Evolutionary conservation across 129 eudicot genomes (phyloP).

Genomic region (Helianthus tuberosus): DNA sequence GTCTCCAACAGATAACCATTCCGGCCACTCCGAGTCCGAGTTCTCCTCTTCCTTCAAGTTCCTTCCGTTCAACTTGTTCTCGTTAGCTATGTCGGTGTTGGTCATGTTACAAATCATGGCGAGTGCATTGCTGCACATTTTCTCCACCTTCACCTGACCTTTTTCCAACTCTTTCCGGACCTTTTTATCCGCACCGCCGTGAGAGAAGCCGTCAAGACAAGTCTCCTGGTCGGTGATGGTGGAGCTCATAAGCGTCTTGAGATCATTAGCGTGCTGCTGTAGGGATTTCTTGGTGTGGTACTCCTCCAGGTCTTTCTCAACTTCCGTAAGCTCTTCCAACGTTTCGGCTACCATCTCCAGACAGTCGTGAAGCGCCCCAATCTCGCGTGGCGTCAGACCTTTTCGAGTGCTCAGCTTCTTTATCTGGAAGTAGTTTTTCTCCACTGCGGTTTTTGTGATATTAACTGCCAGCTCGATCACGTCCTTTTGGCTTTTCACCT

Average conservation of each 20-base stretch:
- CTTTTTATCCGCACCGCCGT: conserved; percentile 53
- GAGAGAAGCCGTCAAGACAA: conserved; percentile 87
- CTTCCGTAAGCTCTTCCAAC: conserved; percentile 59
- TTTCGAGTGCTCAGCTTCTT: conserved; percentile 37
- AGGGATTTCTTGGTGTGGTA: conserved; percentile 50
- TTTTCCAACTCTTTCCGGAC: conserved; percentile 46
- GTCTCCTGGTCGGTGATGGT: conserved; percentile 86
- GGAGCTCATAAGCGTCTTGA: conserved; percentile 71
- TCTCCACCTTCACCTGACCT: conserved; percentile 53
- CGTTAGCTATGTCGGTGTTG: conserved; percentile 41
- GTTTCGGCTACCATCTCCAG: conserved; percentile 65
- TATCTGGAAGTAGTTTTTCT: conserved; percentile 49
- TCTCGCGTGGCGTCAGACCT: conserved; percentile 58
- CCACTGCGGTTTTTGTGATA: conserved; percentile 45
- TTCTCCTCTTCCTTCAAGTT: conserved; percentile 30
- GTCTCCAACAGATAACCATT: conserved; percentile 77
- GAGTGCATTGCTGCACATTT: conserved; percentile 79
- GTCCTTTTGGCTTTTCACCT: conserved; percentile 55
- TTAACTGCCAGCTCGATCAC: conserved; percentile 63
- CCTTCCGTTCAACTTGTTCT: conserved; percentile 40
- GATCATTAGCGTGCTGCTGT: conserved; percentile 59
- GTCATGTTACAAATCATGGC: conserved; percentile 90
- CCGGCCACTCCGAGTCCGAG: conserved; percentile 50
- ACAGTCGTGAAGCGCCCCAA: conserved; percentile 75
- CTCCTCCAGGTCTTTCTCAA: conserved; percentile 48